Evolutionary conservation across 192 early-diverging fungal genomes (phyloP), one percentile per base, ranked within the genome.

Genomic region (Backusella psychrophila): DNA sequence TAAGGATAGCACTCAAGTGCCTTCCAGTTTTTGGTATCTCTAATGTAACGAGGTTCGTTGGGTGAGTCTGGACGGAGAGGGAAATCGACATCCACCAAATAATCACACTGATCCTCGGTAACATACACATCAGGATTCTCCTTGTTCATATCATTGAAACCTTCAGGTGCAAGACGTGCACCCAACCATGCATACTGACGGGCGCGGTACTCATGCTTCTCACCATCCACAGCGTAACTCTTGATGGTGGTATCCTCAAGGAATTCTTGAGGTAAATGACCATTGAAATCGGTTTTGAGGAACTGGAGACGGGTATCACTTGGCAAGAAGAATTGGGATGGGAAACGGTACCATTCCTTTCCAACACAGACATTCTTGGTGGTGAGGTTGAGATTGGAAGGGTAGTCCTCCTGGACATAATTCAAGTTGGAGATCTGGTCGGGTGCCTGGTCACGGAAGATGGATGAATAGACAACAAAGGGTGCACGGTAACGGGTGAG

Each of bases 291-390:
- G 70, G 87, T 87, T 77, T 86, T 74, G 39, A 97, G 75, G 76
- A 96, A 94, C 67, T 88, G 82, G 31, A 99, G 73, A 3, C 90
- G 83, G 65, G 92, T 83, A 35, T 85, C 87, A 29, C 85, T 81
- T 6, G 97, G 98, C 9, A 98, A 77, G 80, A 96, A 96, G 84
- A 93, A 99, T 73, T 96, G 94, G 12, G 90, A 91, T 6, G 96
- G 96, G 80, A 96, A 99, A 35, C 95, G 77, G 80, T 99, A 92
- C 98, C 98, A 99, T 73, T 96, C 98, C 73, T 91, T 94, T 41
- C 94, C 97, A 71, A 98, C 86, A 81, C 98, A 99, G 29, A 98
- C 84, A 29, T 72, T 73, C 66, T 80, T 72, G 52, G 75, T 75
- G 35, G 63, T 82, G 7, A 69, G 26, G 1, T 42, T 67, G 8